A percentile compares a stretch with the other conserved stretches of the same genome.
phyloP scores from a whole-genome alignment of 768 basidiomycete species.

The Coprinopsis cinerea region DNA sequence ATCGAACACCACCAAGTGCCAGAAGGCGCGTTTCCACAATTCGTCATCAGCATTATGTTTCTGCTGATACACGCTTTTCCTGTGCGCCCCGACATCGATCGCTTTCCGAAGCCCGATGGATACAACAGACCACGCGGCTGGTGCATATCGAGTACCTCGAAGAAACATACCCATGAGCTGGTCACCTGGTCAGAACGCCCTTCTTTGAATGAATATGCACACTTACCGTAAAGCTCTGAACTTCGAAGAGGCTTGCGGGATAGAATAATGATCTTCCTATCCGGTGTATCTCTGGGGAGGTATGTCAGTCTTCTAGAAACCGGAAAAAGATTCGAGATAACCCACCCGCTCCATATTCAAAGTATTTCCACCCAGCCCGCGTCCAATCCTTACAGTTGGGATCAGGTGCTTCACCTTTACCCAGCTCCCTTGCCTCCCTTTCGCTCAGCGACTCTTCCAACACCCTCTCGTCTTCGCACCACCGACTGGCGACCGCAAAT shows the following conservation, averaged over 20 bases:
- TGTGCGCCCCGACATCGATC: constrained; percentile 74
- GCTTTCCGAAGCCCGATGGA: constrained; percentile 56
- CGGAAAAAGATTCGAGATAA: constrained; percentile 1
- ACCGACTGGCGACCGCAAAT: constrained; percentile 67
- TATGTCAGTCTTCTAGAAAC: neutral
- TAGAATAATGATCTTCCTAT: constrained; percentile 45
- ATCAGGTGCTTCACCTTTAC: constrained; percentile 14
- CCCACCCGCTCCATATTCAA: constrained; percentile 49
- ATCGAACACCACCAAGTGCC: constrained; percentile 60
- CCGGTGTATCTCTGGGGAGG: constrained; percentile 51
- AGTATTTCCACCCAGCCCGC: constrained; percentile 56
- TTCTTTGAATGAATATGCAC: no score
- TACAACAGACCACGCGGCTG: constrained; percentile 49
- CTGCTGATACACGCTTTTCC: constrained; percentile 48
- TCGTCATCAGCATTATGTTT: constrained; percentile 53
- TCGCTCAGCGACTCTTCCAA: constrained; percentile 16
- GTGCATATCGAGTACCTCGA: constrained; percentile 40
- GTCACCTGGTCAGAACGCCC: no score
- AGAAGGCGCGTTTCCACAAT: constrained; percentile 76
- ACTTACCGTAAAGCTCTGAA: constrained; percentile 39
- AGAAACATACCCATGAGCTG: constrained; percentile 54
- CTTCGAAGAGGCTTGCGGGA: constrained; percentile 55
- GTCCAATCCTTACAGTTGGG: constrained; percentile 34
- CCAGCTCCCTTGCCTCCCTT: neutral
- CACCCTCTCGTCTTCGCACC: constrained; percentile 57